Base-by-base conservation (phyloP, 139 green algal species). In the Monoraphidium neglectum region DNA sequence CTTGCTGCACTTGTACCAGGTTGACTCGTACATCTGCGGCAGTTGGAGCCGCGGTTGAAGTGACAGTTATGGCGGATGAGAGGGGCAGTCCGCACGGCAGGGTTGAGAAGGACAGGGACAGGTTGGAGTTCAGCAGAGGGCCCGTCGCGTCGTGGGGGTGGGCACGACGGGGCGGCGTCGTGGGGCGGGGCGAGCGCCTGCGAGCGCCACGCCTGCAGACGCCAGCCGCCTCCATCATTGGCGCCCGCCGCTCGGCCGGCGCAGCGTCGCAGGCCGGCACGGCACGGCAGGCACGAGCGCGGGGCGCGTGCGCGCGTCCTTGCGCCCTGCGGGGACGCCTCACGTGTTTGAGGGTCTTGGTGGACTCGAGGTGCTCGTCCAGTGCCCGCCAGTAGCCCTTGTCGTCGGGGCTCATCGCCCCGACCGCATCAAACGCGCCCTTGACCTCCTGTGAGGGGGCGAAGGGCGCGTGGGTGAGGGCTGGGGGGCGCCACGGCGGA, bases 1-100 rank as follows among this genome's bases (percentile, higher is more conserved):
- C 54, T 80, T 80, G 38, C 46, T 32, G 65, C 74, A 80, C 30
- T 74, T 74, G 74, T 80, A 80, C 74, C 74, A 80, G 36, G 53
- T 74, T 18, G 46, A 53, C 37, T 80, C 74, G 64, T 74, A 80
- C 74, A 80, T 80, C 74, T 80, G 72, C 56, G 37, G 68, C 0
- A 47, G 28, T 65, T 26, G 28, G 32, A 0, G 53, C 16, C 35
- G 35, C 33, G 36, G 33, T 4, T 33, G 33, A 28, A n/a, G n/a
- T n/a, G n/a, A n/a, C n/a, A n/a, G n/a, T 26, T 33, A 26, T 26
- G 60, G 26, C 38, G 26, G 60, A 23, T 12, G 57, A 6, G 57
- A n/a, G 10, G 57, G 12, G 16, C 61, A 68, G 28, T 6, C 33
- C 18, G n/a, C n/a, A 68, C 13, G 6, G 43, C 23, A 5, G 16